Base-by-base conservation (phyloP, 2,329 filamentous ascomycete genomes). In the Talaromyces pinophilus region DNA sequence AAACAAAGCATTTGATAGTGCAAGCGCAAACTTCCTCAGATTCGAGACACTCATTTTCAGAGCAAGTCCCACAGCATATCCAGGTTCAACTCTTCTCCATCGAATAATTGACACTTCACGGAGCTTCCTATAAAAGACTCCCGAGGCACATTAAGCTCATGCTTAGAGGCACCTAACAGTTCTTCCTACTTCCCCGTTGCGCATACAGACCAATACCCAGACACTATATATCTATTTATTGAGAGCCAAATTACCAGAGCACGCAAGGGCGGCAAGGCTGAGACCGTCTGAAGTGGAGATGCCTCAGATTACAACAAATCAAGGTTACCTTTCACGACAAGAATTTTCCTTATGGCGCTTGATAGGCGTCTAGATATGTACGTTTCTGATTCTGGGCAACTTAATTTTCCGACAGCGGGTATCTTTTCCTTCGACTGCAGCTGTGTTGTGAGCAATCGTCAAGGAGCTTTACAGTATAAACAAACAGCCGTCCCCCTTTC, bases 261-360 rank as follows among this genome's bases (percentile, higher is more conserved):
- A 65, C 54, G 63, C 63, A 65, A 65, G 63, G 63, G 57, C 63
- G 63, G 30, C 62, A 59, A 64, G 62, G 52, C 62, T 55, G 48
- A 63, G 48, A 48, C 52, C n/a, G 17, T 30, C n/a, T 54, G 11
- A 11, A 22, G 59, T 61, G 42, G 28, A 61, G 59, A 46, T 19
- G 3, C n/a, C n/a, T 42, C 48, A n/a, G 15, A 40, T 54, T 7
- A 13, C 35, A 63, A 42, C 61, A 40, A 63, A 63, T 63, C 62
- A 46, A 33, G 25, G 3, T 17, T 17, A 7, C 38, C 57, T 46
- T 46, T 33, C 40, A 30, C 17, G 5, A 35, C 30, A 17, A 10
- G 50, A 40, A 48, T 48, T 46, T 46, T 59, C 17, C 25, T 48
- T 60, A 19, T 19, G 13, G 57, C 35, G 22, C 38, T 30, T 60